Base-by-base conservation (phyloP, 1,139 yeast genomes). In the Meyerozyma smithsonii region DNA sequence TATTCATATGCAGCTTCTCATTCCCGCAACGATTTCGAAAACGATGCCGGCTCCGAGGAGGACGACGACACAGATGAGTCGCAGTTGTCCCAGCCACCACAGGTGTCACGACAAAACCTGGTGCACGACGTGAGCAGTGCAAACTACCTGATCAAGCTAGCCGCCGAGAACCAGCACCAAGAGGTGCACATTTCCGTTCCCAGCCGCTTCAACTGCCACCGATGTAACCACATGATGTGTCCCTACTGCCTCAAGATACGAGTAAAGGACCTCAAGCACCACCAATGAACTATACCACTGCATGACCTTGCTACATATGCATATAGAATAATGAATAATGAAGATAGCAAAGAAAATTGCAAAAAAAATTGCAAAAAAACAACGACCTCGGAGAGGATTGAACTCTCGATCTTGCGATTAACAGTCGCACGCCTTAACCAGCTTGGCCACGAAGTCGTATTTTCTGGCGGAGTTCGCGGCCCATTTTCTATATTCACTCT, bases 161-260 rank as follows among this genome's bases (percentile, higher is more conserved):
- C 8, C 20, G 5, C 32, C 20, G 19, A 14, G 30, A 35, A 36
- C 25, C 11, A 30, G 28, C 21, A 20, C 33, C n/a, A 36, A 38
- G 28, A 35, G 24, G 20, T 20, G 36, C 21, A 36, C 10, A 23
- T 24, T 10, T 20, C 39, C 40, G 48, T 57, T 14, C 64, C 67
- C 28, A 53, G 61, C 15, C 50, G 79, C 35, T 72, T 65, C 46
- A 69, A 67, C 35, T 73, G 79, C 46, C 68, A 61, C 39, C 59
- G 78, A 15, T 73, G 79, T 48, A 55, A 59, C 41, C 79, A 73
- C 50, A 71, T 73, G 77, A 73, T 73, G 78, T 73, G 79, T 43
- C 79, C 79, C 0, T 73, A 73, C 51, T 73, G 78, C 47, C 62
- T 66, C 24, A 73, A 73, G 46, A 61, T 70, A 24, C 58, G 79